phyloP scores from a whole-genome alignment of 345 rosid genomes.

The Boechera divaricarpa region DNA sequence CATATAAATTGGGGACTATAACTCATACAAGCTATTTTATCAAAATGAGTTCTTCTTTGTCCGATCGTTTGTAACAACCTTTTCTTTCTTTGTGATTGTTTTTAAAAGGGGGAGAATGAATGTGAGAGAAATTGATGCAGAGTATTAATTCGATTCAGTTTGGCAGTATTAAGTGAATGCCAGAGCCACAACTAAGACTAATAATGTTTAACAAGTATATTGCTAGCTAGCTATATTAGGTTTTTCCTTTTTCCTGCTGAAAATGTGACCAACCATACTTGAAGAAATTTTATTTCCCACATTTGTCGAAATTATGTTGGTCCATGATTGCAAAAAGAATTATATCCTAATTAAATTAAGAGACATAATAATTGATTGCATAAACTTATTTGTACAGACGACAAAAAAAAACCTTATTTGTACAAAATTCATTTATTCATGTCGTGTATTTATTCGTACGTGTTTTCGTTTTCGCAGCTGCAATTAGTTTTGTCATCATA shows the following conservation, averaged over 20 bases:
- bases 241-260: conserved; percentile 24
- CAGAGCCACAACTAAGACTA: too few relatives aligned
- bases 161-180: too few relatives aligned
- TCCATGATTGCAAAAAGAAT: conserved; percentile 34
- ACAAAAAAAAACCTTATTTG: not conserved
- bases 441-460: conserved; percentile 30
- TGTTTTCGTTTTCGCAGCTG: conserved; percentile 34
- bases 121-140: not conserved
- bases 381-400: not conserved
- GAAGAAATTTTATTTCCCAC: conserved; percentile 1
- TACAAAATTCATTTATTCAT: not conserved
- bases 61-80: too few relatives aligned
- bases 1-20: not conserved
- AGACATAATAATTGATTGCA: conserved; percentile 25
- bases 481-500: conserved; percentile 30
- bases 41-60: not conserved
- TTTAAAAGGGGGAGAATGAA: too few relatives aligned
- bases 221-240: not conserved
- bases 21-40: not conserved
- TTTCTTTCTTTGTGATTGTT: too few relatives aligned
- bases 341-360: not conserved
- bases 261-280: conserved; percentile 35
- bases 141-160: not conserved
- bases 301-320: conserved; percentile 27
- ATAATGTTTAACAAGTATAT: too few relatives aligned